Conservation (phyloP, 1,139 yeast species). For the Maudiozyma humilis region DNA sequence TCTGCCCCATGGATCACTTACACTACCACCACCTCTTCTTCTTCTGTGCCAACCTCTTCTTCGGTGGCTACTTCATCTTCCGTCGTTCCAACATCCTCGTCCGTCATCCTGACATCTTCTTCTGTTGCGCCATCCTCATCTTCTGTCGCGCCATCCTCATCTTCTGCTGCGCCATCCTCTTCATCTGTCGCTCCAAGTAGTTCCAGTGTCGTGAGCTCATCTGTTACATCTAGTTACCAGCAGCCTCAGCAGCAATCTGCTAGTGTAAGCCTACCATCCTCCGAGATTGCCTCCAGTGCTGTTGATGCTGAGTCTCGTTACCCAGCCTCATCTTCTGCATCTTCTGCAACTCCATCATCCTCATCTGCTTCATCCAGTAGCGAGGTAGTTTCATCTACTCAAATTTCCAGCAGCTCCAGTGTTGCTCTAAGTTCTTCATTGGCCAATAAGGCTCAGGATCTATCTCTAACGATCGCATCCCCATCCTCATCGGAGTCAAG, state of each 20-base stretch:
- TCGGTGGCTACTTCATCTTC: slow-evolving; percentile 2
- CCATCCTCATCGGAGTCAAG: not conserved
- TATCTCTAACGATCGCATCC: not conserved
- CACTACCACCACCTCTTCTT: not conserved
- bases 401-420: not conserved
- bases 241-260: not conserved
- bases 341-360: not conserved
- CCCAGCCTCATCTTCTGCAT: not conserved
- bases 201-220: not conserved
- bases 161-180: not conserved
- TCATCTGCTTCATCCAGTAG: no score
- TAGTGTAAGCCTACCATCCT: no score
- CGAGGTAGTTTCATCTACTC: no score
- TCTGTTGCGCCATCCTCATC: slow-evolving; percentile 1
- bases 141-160: not conserved
- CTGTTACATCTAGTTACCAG: not conserved
- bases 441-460: not conserved
- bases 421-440: not conserved
- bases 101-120: not conserved
- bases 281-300: not conserved
- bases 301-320: not conserved
- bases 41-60: slow-evolving; percentile 5
- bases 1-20: slow-evolving; percentile 13
- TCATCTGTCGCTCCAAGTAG: not conserved
- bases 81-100: not conserved